Base-by-base conservation (phyloP, 768 basidiomycete species). In the Antrodiella citrinella region DNA sequence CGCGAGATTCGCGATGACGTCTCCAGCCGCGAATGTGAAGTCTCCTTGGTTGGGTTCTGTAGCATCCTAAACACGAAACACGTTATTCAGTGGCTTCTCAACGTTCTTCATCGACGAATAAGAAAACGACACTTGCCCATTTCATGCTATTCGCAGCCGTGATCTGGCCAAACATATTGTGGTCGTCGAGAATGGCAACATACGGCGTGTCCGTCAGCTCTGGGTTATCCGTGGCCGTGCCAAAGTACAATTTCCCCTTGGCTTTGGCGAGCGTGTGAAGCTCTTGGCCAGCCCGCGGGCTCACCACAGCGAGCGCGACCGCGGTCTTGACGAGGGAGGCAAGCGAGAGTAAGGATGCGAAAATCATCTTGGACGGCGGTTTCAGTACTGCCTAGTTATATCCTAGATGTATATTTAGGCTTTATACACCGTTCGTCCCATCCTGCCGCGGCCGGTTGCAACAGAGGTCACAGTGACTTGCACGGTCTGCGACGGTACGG, bases 31-130 rank as follows among this genome's bases (percentile, higher is more conserved):
- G 55, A 75, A 80, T 0, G 72, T 75, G 61, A 76, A 81, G 1
- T 57, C 60, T 19, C 74, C 74, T 19, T 66, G 74, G 3, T 61
- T 59, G 2, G 76, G 76, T 51, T 81, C 78, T 12, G 76, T 79
- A 0, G 74, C 72, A 52, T 77, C 76, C 76, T 78, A 49, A n/a
- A 38, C 7, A 9, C 21, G 21, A 43, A 10, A 43, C 41, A 22
- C n/a, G 19, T 7, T 22, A 10, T 22, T 2, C 18, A 18, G 10
- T 18, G 18, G 18, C 35, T 38, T 38, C 35, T 38, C 18, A 18
- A 10, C 10, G 10, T 10, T 38, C 35, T 38, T 38, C 35, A 15
- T 15, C 30, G 15, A 15, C 7, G 15, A 15, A 35, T 2, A 10
- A 15, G 22, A 24, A 19, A 12, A 40, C 48, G n/a, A 41, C 26